A percentile compares a stretch with the other conserved stretches of the same genome.
Conservation (phyloP, 2,329 filamentous ascomycete genomes). For the Diplodia sapinea region DNA sequence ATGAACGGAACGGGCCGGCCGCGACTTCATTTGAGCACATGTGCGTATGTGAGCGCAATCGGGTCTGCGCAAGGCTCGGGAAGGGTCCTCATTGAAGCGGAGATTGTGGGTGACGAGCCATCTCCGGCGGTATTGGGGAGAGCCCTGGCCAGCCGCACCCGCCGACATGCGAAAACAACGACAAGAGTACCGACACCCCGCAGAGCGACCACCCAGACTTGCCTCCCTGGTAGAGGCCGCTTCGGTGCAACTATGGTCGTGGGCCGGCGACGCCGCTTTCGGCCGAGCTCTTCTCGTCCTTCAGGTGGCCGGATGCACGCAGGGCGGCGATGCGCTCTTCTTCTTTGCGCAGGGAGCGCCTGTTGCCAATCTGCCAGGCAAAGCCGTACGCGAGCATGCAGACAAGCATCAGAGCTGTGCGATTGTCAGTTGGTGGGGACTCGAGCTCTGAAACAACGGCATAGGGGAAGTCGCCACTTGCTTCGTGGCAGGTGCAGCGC, state of each 20-base stretch:
- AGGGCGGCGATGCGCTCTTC: constrained; percentile 35
- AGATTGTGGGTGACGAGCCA: constrained; percentile 10
- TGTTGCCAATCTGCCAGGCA: constrained; percentile 37
- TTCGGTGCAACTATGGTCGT: background rate
- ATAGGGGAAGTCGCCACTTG: background rate
- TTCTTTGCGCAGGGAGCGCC: constrained; percentile 34
- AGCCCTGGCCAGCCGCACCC: background rate
- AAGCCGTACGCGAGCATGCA: constrained; percentile 36
- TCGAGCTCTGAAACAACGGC: background rate
- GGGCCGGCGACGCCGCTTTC: background rate
- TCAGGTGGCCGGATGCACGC: constrained; percentile 34
- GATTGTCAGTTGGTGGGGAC: background rate
- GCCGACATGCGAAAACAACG: background rate
- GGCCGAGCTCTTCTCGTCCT: constrained; percentile 28
- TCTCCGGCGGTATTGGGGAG: constrained; percentile 5
- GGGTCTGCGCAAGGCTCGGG: background rate
- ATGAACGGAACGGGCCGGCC: constrained; percentile 19
- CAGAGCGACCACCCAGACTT: background rate
- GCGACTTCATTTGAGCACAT: background rate
- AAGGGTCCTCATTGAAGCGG: background rate
- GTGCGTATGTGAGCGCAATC: too few species aligned
- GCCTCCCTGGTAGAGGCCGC: background rate
- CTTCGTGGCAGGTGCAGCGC: background rate
- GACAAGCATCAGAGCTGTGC: constrained; percentile 36
- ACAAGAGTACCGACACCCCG: background rate